Conservation (phyloP, 352 stramenopile genomes). For the Phytophthora multivora region DNA sequence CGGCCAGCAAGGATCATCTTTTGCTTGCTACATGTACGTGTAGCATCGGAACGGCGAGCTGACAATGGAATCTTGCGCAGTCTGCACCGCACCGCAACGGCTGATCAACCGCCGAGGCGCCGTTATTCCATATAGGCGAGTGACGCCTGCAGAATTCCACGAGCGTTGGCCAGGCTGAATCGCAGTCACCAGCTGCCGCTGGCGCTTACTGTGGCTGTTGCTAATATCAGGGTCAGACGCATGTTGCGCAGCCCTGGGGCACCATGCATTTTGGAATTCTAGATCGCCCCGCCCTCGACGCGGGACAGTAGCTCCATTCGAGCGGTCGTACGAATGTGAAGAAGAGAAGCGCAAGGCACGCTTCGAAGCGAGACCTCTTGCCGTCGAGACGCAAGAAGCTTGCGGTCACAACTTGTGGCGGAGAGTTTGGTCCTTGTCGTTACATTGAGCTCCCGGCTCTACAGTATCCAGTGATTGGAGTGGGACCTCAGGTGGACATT, state of each 20-base stretch:
- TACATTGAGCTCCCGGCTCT: slow-evolving; percentile 10
- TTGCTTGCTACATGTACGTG: not conserved
- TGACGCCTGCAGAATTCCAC: not conserved
- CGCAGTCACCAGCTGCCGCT: slow-evolving; percentile 9
- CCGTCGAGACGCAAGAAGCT: not conserved
- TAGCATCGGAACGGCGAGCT: not conserved
- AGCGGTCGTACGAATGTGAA: slow-evolving; percentile 14
- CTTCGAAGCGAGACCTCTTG: not conserved
- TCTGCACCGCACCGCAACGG: not conserved
- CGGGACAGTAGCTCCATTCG: slow-evolving; percentile 4
- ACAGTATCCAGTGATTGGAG: slow-evolving; percentile 12
- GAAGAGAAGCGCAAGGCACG: slow-evolving; percentile 5
- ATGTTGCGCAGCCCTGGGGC: too few relatives aligned
- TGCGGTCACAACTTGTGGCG: not conserved
- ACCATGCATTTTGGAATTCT: too few relatives aligned
- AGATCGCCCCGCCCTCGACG: slow-evolving; percentile 1
- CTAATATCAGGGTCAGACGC: slow-evolving; percentile 2
- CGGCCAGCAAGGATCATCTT: slow-evolving; percentile 13
- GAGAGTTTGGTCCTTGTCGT: slow-evolving; percentile 1
- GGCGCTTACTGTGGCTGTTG: slow-evolving; percentile 6
- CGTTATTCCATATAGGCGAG: not conserved
- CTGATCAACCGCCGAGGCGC: not conserved
- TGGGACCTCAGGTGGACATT: slow-evolving; percentile 12
- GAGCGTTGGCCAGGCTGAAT: slow-evolving; percentile 9
- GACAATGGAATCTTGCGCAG: not conserved